Conservation (phyloP, 495 filamentous ascomycete genomes). For the Aspergillus saccharolyticus region DNA sequence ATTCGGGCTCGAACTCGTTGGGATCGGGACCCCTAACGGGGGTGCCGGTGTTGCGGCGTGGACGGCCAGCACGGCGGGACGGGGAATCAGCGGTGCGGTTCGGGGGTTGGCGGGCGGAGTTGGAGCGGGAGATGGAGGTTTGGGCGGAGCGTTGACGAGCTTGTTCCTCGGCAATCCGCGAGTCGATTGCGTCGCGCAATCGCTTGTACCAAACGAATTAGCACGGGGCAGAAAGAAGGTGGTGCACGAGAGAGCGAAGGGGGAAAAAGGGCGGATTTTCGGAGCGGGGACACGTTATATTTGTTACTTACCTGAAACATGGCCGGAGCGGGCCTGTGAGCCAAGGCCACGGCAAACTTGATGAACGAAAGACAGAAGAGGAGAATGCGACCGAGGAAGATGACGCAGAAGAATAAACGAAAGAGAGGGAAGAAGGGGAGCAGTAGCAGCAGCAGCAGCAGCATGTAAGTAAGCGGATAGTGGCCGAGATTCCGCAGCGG, state of each 20-base stretch:
- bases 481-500: not conserved
- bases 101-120: constrained; percentile 46
- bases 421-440: constrained; percentile 20
- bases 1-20: constrained; percentile 75
- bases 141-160: constrained; percentile 61
- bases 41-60: constrained; percentile 47
- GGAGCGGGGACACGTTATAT: constrained; percentile 5
- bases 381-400: constrained; percentile 19
- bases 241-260: not conserved
- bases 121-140: constrained; percentile 44
- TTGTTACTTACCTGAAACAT: constrained; percentile 43
- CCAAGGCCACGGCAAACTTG: constrained; percentile 26
- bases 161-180: constrained; percentile 84
- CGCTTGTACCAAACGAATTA: constrained; percentile 36
- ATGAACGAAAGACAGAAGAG: constrained; percentile 20
- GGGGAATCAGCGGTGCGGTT: constrained; percentile 47
- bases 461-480: constrained; percentile 11
- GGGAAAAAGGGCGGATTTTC: constrained; percentile 1
- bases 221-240: not conserved
- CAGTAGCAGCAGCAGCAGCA: constrained; percentile 13
- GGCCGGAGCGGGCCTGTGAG: constrained; percentile 34
- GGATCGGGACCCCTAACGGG: constrained; percentile 65
- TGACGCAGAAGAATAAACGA: constrained; percentile 15
- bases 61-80: constrained; percentile 44
- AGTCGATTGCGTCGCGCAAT: constrained; percentile 80